Evolutionary conservation across 2,329 filamentous ascomycete genomes (phyloP).

Genomic region (Ophiostoma triangulosporum): DNA sequence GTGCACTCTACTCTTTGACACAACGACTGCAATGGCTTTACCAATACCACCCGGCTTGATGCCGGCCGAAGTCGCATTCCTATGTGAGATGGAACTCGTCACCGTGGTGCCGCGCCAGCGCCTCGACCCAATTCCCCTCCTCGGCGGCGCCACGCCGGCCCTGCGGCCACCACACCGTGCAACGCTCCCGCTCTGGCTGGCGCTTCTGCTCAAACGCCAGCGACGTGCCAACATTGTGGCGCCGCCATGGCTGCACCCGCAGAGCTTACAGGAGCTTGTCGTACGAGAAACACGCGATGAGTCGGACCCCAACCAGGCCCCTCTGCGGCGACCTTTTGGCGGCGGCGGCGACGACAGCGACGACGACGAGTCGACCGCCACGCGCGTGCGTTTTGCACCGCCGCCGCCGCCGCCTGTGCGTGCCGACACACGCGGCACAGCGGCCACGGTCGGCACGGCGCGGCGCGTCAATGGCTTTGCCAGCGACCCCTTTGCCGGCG

Average conservation of each 20-base stretch:
- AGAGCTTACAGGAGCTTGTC: slow-evolving; percentile 64
- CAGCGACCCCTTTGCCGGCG: slow-evolving; percentile 6
- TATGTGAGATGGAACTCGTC: slow-evolving; percentile 95
- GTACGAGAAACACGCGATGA: slow-evolving; percentile 61
- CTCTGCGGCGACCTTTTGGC: not conserved
- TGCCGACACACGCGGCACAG: slow-evolving; percentile 21
- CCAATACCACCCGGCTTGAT: slow-evolving; percentile 46
- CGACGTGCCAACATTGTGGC: slow-evolving; percentile 84
- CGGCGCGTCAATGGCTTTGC: slow-evolving; percentile 15
- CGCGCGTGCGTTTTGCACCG: slow-evolving; percentile 61
- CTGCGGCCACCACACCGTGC: slow-evolving; percentile 72
- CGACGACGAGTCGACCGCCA: slow-evolving; percentile 16
- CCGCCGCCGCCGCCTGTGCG: slow-evolving; percentile 53
- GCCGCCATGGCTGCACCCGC: slow-evolving; percentile 73
- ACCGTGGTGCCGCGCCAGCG: slow-evolving; percentile 85
- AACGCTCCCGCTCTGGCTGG: slow-evolving; percentile 82
- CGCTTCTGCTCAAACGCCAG: slow-evolving; percentile 87
- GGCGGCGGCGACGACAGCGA: not conserved
- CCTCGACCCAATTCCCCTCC: slow-evolving; percentile 70
- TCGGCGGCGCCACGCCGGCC: slow-evolving; percentile 62
- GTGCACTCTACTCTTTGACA: too few species aligned
- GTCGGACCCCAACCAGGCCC: not conserved
- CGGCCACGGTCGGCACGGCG: slow-evolving; percentile 15
- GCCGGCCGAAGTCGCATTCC: slow-evolving; percentile 79
- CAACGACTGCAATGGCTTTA: slow-evolving; percentile 29